Evolutionary conservation across 2,329 filamentous ascomycete genomes (phyloP).

Genomic region (Aspergillus brasiliensis): DNA sequence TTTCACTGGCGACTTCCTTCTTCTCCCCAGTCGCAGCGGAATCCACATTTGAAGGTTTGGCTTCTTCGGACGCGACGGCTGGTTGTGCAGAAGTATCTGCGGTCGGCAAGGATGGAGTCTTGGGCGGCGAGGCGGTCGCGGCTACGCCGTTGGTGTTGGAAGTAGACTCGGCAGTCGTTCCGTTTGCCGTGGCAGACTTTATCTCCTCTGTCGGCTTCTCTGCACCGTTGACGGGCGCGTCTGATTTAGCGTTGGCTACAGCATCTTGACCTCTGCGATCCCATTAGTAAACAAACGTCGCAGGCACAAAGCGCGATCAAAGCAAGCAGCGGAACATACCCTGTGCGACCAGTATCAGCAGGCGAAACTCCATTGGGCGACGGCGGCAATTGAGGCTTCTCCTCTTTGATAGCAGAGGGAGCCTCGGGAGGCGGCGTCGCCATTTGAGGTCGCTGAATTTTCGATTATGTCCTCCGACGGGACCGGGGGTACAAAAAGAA

Average conservation of each 20-base stretch:
- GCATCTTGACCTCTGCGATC: slow-evolving; percentile 25
- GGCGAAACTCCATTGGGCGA: slow-evolving; percentile 37
- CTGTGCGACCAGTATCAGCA: slow-evolving; percentile 27
- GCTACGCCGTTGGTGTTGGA: slow-evolving; percentile 32
- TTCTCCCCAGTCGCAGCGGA: slow-evolving; percentile 15
- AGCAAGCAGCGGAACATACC: slow-evolving; percentile 31
- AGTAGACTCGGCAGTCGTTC: slow-evolving; percentile 26
- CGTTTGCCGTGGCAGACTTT: slow-evolving; percentile 31
- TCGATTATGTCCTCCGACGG: slow-evolving; percentile 21
- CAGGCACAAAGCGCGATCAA: background rate
- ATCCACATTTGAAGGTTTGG: slow-evolving; percentile 14
- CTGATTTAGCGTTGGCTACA: slow-evolving; percentile 28
- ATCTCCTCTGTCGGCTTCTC: slow-evolving; percentile 16
- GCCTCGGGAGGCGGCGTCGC: slow-evolving; percentile 48
- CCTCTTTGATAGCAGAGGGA: slow-evolving; percentile 40
- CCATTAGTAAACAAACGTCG: slow-evolving; percentile 20
- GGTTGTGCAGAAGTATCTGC: slow-evolving; percentile 12
- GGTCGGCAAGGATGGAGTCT: slow-evolving; percentile 27
- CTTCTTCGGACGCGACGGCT: slow-evolving; percentile 11
- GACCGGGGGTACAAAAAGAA: slow-evolving; percentile 28
- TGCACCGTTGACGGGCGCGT: slow-evolving; percentile 18
- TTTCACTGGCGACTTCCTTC: slow-evolving; percentile 9
- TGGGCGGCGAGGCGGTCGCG: slow-evolving; percentile 32
- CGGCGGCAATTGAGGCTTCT: slow-evolving; percentile 44
- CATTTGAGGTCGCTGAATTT: slow-evolving; percentile 34